A percentile compares a stretch with the other conserved stretches of the same genome.
These are phyloP conservation scores for Harrya chromipes DNA, from an alignment of 768 basidiomycete species.

Conservation along the genomic window DNA sequence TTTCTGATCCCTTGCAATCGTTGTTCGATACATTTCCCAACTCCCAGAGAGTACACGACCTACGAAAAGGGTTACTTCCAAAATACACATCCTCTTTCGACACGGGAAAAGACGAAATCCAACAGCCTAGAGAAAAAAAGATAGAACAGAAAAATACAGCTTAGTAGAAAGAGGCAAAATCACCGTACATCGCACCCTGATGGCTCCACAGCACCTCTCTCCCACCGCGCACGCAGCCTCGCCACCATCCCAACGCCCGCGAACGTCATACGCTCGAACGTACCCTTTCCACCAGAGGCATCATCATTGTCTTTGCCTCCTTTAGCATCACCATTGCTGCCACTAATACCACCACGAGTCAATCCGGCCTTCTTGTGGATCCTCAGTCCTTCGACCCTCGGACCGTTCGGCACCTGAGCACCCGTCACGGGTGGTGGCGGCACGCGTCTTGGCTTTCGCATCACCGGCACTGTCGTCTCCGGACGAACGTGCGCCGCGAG, in stretches of 20 bases:
- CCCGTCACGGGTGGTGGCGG: not conserved
- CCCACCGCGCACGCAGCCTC: constrained; percentile 21
- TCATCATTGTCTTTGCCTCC: not conserved
- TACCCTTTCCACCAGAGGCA: not conserved
- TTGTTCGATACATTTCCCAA: not conserved
- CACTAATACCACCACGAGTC: not conserved
- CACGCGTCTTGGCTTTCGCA: not conserved
- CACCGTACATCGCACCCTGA: no score
- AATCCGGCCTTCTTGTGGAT: not conserved
- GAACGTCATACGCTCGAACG: constrained; percentile 1
- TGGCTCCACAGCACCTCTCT: not conserved
- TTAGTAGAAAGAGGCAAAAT: no score
- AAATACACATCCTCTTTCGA: not conserved
- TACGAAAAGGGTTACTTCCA: not conserved
- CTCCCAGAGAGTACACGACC: no score
- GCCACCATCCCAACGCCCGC: constrained; percentile 17
- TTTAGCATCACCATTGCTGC: not conserved
- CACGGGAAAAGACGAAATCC: not conserved
- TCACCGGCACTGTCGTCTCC: not conserved
- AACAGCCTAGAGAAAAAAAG: not conserved
- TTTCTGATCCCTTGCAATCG: no score
- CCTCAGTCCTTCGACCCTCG: constrained; percentile 2
- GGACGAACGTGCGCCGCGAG: not conserved
- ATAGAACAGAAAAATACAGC: not conserved
- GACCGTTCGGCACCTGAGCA: no score